phyloP scores from a whole-genome alignment of 23 red algal genomes.

The Cyanidioschyzon merolae region DNA sequence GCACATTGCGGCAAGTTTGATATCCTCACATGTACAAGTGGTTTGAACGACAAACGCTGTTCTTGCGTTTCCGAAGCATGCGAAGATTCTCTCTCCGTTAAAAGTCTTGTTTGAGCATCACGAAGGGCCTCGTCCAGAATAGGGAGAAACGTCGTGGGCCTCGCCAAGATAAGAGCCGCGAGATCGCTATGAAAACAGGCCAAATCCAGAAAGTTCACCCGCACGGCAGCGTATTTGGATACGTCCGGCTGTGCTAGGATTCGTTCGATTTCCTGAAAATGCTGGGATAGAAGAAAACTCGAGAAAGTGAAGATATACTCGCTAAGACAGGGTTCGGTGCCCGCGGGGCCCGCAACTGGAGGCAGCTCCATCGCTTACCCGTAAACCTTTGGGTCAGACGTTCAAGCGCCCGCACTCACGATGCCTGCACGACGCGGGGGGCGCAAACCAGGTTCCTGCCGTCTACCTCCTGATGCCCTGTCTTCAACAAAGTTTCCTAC shows the following conservation, averaged over 20 bases:
- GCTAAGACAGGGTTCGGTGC: not conserved
- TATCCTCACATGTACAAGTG: slow-evolving; percentile 45
- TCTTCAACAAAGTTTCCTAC: no score
- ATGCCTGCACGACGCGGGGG: no score
- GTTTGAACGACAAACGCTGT: slow-evolving; percentile 29
- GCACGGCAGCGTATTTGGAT: not conserved
- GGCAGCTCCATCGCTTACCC: no score
- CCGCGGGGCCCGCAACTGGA: no score
- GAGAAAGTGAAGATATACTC: slow-evolving; percentile 1
- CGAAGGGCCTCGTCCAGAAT: slow-evolving; percentile 39
- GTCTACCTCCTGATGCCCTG: no score
- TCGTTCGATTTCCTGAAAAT: not conserved
- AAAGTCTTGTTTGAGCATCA: slow-evolving; percentile 8
- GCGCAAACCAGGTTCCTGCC: no score
- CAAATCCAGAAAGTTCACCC: slow-evolving; percentile 6
- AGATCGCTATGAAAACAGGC: slow-evolving; percentile 14
- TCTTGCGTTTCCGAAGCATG: not conserved
- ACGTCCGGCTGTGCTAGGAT: not conserved
- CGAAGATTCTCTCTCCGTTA: not conserved
- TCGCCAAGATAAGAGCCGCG: slow-evolving; percentile 19
- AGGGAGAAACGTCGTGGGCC: slow-evolving; percentile 31
- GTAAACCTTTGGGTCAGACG: no score
- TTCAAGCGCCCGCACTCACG: no score
- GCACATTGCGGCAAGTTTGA: slow-evolving; percentile 46
- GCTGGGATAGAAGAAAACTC: not conserved